Evolutionary conservation across 1,139 yeast genomes (phyloP), one percentile per base, ranked within the genome.

Genomic region (Protomyces arabidopsidicola): DNA sequence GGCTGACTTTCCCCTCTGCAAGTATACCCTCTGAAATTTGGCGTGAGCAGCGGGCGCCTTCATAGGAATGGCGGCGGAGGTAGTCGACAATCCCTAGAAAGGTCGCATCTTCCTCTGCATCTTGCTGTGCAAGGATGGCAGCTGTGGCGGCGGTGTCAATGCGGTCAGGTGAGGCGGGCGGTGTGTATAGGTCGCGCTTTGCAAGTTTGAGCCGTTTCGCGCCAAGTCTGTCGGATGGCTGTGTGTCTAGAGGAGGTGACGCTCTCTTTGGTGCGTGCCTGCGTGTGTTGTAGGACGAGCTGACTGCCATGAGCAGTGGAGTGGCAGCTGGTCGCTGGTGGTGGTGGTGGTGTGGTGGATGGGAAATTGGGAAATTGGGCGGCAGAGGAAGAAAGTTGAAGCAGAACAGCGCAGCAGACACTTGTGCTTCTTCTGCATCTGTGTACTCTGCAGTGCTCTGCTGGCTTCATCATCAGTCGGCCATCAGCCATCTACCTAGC

Each of bases 141-240:
- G 54, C 36, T 14, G 54, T 8, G 4, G n/a, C 9, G 16, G 16
- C 16, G 14, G 16, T n/a, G 12, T 58, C 56, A 2, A 48, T 39
- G 52, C 56, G 52, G 39, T 58, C 62, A n/a, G 62, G 62, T 18
- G 62, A 58, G 8, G 62, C 62, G 1, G 62, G 62, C 16, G 62
- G 62, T 18, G 62, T 58, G 22, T 27, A 58, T 36, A 51, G 52
- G 16, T 48, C 55, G 39, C 55, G 54, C 34, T 39, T 51, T 20
- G 53, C 52, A 18, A 52, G 45, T 50, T 51, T 58, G n/a, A 27
- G 42, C 10, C 56, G 55, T 27, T 58, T 58, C 12, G 53, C 38
- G 39, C 24, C 22, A 18, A 48, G 16, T 51, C 62, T 22, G 45
- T 39, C 45, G 20, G 53, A 20, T 12, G 38, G 12, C 5, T 5